Conservation (phyloP, 2,329 filamentous ascomycete genomes). For the Simplicillium sp. region DNA sequence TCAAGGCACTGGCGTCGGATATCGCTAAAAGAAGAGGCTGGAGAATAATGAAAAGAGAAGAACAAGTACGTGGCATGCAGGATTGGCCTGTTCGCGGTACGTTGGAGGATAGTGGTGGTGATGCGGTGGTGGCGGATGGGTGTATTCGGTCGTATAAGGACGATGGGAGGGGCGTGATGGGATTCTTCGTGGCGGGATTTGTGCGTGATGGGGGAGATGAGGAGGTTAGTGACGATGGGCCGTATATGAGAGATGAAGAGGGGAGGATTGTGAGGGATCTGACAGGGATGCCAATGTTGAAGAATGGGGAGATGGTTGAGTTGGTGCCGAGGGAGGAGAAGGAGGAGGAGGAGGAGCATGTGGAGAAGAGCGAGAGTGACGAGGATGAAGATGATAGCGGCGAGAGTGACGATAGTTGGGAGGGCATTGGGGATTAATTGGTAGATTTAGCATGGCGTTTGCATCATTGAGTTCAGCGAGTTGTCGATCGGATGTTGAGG, state of each 20-base stretch:
- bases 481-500: too few relatives aligned
- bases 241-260: slow-evolving; percentile 43
- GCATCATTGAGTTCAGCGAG: too few relatives aligned
- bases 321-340: slow-evolving; percentile 10
- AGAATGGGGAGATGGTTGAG: slow-evolving; percentile 21
- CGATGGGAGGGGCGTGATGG: slow-evolving; percentile 78
- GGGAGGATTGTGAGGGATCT: slow-evolving; percentile 39
- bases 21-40: slow-evolving; percentile 62
- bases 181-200: slow-evolving; percentile 92
- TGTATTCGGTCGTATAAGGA: slow-evolving; percentile 78
- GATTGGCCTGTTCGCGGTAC: slow-evolving; percentile 64
- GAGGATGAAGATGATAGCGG: slow-evolving; percentile 13
- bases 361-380: slow-evolving; percentile 23
- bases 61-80: slow-evolving; percentile 68
- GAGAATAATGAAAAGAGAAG: slow-evolving; percentile 60
- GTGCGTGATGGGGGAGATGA: slow-evolving; percentile 27
- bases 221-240: slow-evolving; percentile 26
- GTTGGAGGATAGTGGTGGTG: slow-evolving; percentile 34
- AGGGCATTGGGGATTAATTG: background rate
- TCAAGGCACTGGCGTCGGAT: slow-evolving; percentile 58
- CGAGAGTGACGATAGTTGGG: slow-evolving; percentile 9
- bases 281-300: slow-evolving; percentile 26
- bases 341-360: slow-evolving; percentile 14
- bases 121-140: slow-evolving; percentile 52
- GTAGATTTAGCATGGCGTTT: too few relatives aligned